A percentile compares a stretch with the other conserved stretches of the same genome.
phyloP scores from a whole-genome alignment of 164 flowering plant genomes.

The Tetracentron sinense region DNA sequence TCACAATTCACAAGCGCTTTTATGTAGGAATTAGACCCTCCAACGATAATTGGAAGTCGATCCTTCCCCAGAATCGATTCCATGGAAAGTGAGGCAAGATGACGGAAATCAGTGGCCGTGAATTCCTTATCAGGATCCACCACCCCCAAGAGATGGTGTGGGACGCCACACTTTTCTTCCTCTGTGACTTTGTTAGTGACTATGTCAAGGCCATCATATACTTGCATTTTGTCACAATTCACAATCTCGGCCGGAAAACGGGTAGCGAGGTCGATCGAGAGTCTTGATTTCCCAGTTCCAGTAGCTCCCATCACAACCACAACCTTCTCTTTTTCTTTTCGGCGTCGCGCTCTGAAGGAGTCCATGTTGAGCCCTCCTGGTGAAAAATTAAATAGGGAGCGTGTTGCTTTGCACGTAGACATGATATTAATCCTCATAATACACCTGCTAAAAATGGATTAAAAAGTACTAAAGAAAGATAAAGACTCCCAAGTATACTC shows the following conservation, averaged over 20 bases:
- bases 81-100: constrained; percentile 30
- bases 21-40: constrained; percentile 82
- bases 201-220: constrained; percentile 60
- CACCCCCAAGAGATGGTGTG: constrained; percentile 68
- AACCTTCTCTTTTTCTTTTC: constrained; percentile 68
- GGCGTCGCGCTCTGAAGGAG: constrained; percentile 24
- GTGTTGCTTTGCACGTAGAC: constrained; percentile 33
- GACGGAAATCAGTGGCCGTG: constrained; percentile 45
- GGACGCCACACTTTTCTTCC: constrained; percentile 56
- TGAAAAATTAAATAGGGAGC: constrained; percentile 33
- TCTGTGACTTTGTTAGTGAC: constrained; percentile 81
- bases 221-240: constrained; percentile 89
- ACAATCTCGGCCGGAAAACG: constrained; percentile 60
- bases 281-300: constrained; percentile 77
- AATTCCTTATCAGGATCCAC: constrained; percentile 46
- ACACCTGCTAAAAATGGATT: not conserved
- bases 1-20: constrained; percentile 55
- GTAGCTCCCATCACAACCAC: constrained; percentile 82
- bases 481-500: no score
- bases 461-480: no score
- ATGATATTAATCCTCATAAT: constrained; percentile 30
- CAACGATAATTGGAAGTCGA: constrained; percentile 70
- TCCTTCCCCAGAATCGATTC: constrained; percentile 38
- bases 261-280: constrained; percentile 73
- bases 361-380: constrained; percentile 26